Evolutionary conservation across 495 filamentous ascomycete species (phyloP), one percentile per base, ranked within the genome.

Genomic region (Penicillium alfredii): DNA sequence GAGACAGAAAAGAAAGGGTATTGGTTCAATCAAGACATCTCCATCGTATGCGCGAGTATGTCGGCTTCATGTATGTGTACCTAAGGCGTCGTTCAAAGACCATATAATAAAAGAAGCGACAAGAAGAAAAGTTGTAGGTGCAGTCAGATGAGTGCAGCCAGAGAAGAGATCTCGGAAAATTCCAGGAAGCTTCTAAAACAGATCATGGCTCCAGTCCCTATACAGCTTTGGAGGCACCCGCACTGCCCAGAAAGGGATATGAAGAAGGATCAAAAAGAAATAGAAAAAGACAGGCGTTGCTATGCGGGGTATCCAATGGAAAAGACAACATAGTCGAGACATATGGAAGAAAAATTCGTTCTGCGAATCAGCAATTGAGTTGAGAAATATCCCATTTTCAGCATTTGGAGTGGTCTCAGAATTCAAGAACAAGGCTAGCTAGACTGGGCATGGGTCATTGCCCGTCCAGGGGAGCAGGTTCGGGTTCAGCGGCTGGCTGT

Each of bases 291-390:
- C 9, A 36, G 26, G 33, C 18, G 36, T 39, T 49, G 50, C 53
- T 60, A 60, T 51, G 45, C 41, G 51, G 60, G 60, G 60, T 64
- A 64, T 64, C 56, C 60, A 56, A 58, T 52, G 38, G 52, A 49
- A 58, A 50, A 56, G 49, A 58, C 45, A 51, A 40, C n/a, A 45
- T 33, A 44, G 44, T 55, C 41, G 42, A 55, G 40, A 47, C 54
- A 58, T 48, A 51, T 44, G 39, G 29, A 50, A 42, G 45, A 9
- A 44, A 24, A 13, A 18, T 20, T n/a, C n/a, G n/a, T n/a, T n/a
- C n/a, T n/a, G n/a, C n/a, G n/a, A n/a, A n/a, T n/a, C n/a, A n/a
- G n/a, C n/a, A n/a, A n/a, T n/a, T n/a, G n/a, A n/a, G n/a, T n/a
- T n/a, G n/a, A n/a, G n/a, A n/a, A n/a, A n/a, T n/a, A n/a, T n/a